Evolutionary conservation across 441 rosid genomes (phyloP), one percentile per base, ranked within the genome.

Genomic region (Syzygium syzygioides): DNA sequence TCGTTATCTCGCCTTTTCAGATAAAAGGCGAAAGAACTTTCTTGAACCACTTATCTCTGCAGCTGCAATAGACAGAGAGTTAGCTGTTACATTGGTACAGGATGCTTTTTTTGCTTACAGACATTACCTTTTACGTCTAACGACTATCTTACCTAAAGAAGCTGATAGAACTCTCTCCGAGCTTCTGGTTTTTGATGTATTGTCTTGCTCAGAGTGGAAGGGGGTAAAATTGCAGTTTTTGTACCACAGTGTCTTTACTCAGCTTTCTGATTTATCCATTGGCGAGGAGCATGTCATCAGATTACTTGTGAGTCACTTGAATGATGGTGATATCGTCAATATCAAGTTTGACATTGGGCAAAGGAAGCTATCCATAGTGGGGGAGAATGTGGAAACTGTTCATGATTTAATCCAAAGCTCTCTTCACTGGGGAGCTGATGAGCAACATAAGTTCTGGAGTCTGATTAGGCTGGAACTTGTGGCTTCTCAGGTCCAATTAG

Each of bases 381-480:
- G 96, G 89, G 91, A 90, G 86, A 91, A 88, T 86, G 87, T 88
- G 50, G 92, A 92, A 89, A 71, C 64, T 87, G 88, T 94, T 89
- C 87, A 85, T 14, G 52, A n/a, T 86, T 84, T 94, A 87, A 91
- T 94, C 87, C 92, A 91, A 89, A 89, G 62, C 52, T 93, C 95
- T 86, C 87, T 93, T 45, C 79, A 34, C 26, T 94, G 96, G 96
- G 90, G 89, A 66, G 79, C 52, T 62, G 37, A 91, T 62, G 94
- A 91, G 91, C 96, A 94, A 86, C 92, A 94, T 83, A 94, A 90
- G 64, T 90, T 94, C 56, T 94, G 96, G 95, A 91, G 89, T 85
- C 91, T 94, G 87, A 89, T 92, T 30, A 89, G 94, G 86, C 89
- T 95, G 28, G 95, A 94, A 92, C 91, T 94, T 91, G 59, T 87